Evolutionary conservation across 2,329 filamentous ascomycete species (phyloP), one percentile per base, ranked within the genome.

Genomic region (Fusarium papillatum): DNA sequence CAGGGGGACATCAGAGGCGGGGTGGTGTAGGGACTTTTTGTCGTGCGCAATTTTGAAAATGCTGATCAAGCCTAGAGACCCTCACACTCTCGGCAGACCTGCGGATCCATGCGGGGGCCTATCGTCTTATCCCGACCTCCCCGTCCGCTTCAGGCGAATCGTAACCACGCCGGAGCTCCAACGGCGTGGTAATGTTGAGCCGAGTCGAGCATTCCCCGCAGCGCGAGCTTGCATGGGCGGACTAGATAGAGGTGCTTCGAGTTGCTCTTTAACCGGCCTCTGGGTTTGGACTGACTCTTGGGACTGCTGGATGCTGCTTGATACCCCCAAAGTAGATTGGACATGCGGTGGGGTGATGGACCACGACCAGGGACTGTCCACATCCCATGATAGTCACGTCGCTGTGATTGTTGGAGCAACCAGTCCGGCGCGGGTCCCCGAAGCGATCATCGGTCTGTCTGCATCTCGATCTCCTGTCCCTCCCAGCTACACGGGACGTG

Each of bases 401-500:
- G 64, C 46, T 39, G 61, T 59, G 53, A 55, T 65, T 66, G 57
- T 53, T 59, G 24, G 50, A 65, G 59, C 26, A 62, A 59, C 31
- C 48, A 50, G 43, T 55, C 39, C 24, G 67, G 63, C 66, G 48
- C 70, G 76, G 71, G 63, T 68, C 66, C 39, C 41, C 41, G 59
- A 64, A 46, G 62, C 53, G 73, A 76, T 76, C 73, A 68, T 69
- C 67, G 22, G 71, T 67, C 57, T 75, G 72, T 71, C 69, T 78
- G 63, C 69, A 79, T 76, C 63, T 71, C 72, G 74, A 77, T 79
- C 69, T 75, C 61, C 62, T 69, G 71, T 67, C 64, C 66, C 76
- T 76, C 63, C 65, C 71, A 69, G 69, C 72, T 79, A 77, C 71
- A 79, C 78, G 74, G 76, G 62, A 70, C 76, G 69, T 79, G 78